Evolutionary conservation across 257 asterid species (phyloP).

Genomic region (Plantago major): DNA sequence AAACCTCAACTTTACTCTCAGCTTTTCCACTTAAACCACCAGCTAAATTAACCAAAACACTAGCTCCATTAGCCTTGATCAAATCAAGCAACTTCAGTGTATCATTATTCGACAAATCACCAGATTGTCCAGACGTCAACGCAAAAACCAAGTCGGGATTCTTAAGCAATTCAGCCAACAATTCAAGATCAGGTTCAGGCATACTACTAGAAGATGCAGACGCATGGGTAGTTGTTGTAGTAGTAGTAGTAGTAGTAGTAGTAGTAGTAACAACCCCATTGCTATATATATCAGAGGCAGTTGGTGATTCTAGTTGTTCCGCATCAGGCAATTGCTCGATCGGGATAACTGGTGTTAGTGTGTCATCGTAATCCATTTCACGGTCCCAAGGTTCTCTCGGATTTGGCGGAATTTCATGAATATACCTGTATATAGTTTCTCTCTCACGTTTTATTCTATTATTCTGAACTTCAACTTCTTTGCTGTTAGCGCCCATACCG

Average conservation of each 20-base stretch:
- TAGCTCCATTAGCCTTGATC: conserved; percentile 61
- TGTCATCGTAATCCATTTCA: conserved; percentile 89
- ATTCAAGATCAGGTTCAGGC: conserved; percentile 76
- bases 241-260: conserved; percentile 5
- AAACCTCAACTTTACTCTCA: conserved; percentile 67
- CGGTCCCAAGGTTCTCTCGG: conserved; percentile 98
- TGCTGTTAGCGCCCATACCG: conserved; percentile 62
- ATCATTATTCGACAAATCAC: conserved; percentile 53
- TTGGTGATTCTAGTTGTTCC: conserved; percentile 44
- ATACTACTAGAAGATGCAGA: conserved; percentile 42
- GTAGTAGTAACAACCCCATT: conserved; percentile 21
- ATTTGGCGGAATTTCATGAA: conserved; percentile 67
- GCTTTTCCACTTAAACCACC: conserved; percentile 33
- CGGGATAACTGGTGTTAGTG: conserved; percentile 73
- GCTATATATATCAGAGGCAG: conserved; percentile 16
- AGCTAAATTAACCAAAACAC: conserved; percentile 39
- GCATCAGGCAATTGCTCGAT: conserved; percentile 72
- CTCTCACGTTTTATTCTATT: conserved; percentile 73
- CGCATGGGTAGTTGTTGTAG: conserved; percentile 1
- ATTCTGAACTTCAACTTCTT: conserved; percentile 89
- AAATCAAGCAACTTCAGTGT: conserved; percentile 79
- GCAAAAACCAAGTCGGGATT: conserved; percentile 90
- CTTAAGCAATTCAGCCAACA: conserved; percentile 80
- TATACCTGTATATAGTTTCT: conserved; percentile 57
- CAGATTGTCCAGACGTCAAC: conserved; percentile 78